phyloP scores from a whole-genome alignment of 768 basidiomycete genomes.

The Asterophora lycoperdoides region DNA sequence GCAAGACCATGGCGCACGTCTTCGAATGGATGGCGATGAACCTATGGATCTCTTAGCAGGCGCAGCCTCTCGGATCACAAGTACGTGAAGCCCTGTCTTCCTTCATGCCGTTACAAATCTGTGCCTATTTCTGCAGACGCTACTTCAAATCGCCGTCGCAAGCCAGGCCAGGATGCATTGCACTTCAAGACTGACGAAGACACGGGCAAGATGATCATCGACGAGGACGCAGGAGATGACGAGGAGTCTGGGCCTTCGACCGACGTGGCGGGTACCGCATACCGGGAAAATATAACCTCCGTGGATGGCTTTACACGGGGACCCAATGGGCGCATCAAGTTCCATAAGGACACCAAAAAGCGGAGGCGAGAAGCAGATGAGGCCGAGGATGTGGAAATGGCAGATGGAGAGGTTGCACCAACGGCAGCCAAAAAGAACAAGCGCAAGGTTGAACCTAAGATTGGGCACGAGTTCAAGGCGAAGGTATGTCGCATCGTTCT shows the following conservation, averaged over 20 bases:
- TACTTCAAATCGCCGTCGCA: conserved; percentile 50
- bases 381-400: conserved; percentile 72
- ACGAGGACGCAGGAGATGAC: conserved; percentile 46
- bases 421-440: conserved; percentile 49
- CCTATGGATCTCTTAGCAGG: conserved; percentile 94
- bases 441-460: conserved; percentile 41
- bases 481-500: conserved; percentile 52
- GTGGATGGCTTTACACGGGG: conserved; percentile 89
- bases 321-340: conserved; percentile 80
- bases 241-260: conserved; percentile 35
- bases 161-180: conserved; percentile 82
- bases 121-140: conserved; percentile 30
- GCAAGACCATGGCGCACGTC: conserved; percentile 46
- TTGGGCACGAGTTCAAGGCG: conserved; percentile 92
- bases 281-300: conserved; percentile 77
- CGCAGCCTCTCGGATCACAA: conserved; percentile 62
- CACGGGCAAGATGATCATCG: conserved; percentile 78
- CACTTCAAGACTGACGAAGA: conserved; percentile 84
- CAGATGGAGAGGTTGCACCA: conserved; percentile 51
- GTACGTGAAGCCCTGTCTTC: conserved; percentile 39
- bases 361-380: conserved; percentile 69
- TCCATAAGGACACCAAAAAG: conserved; percentile 97
- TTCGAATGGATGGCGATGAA: conserved; percentile 85
- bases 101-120: not conserved
- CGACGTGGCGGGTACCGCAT: conserved; percentile 72